Evolutionary conservation across 306 rosid genomes (phyloP).

Genomic region (Ochetophila trinervis): DNA sequence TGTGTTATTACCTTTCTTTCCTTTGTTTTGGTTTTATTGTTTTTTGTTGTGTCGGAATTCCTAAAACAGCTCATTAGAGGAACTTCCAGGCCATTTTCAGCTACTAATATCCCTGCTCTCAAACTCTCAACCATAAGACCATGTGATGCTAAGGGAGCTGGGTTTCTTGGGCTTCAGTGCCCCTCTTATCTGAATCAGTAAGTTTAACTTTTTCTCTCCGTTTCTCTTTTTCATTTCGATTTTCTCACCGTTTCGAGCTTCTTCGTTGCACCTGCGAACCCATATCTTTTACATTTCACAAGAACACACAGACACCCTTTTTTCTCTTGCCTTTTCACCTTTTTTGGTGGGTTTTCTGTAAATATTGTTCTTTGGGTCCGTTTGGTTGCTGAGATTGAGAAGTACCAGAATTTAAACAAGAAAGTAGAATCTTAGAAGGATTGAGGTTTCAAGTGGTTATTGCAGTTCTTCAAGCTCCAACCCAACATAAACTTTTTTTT

Average conservation of each 20-base stretch:
- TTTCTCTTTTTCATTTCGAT: not conserved
- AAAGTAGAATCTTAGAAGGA: not conserved
- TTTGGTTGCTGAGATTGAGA: slow-evolving; percentile 18
- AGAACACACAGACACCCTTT: not conserved
- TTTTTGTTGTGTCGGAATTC: not conserved
- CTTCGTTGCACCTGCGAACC: not conserved
- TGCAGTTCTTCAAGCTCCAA: not conserved
- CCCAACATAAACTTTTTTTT: slow-evolving; percentile 10
- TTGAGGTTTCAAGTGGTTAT: slow-evolving; percentile 8
- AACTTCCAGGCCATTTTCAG: slow-evolving; percentile 5
- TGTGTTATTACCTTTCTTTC: not conserved
- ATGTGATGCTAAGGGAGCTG: slow-evolving; percentile 4
- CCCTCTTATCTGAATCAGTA: slow-evolving; percentile 28
- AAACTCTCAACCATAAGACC: not conserved
- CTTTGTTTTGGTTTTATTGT: not conserved
- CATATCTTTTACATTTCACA: not conserved
- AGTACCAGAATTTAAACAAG: not conserved
- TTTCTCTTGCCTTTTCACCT: not conserved
- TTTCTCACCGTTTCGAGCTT: not conserved
- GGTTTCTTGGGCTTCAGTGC: slow-evolving; percentile 32
- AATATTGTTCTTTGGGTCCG: slow-evolving; percentile 7
- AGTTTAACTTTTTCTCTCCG: slow-evolving; percentile 22
- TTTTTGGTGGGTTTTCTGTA: not conserved
- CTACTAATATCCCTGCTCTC: not conserved
- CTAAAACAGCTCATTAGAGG: slow-evolving; percentile 15